Evolutionary conservation across 805 yeast genomes (phyloP), one percentile per base, ranked within the genome.

Genomic region (Pachysolen tannophilus): DNA sequence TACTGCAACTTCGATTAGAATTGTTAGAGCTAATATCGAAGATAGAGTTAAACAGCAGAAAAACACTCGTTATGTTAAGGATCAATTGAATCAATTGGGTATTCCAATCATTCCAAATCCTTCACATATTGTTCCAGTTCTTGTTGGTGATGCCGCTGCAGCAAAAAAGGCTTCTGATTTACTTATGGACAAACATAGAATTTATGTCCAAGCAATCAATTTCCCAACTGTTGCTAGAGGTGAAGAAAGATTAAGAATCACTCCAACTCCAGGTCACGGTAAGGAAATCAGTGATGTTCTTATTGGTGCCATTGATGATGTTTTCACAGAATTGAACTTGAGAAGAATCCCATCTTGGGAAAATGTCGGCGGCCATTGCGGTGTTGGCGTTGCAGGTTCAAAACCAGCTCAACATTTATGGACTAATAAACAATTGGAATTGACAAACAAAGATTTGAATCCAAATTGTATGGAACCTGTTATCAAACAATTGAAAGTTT

Each of bases 191-290:
- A 77, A 82, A 49, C 82, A 87, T 63, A 71, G 74, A 45, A 88
- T 92, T 56, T 92, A 92, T 53, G 98, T 94, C 30, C 99, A 92
- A 65, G 96, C 97, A 31, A 92, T 92, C 58, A 92, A 92, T 66
- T 92, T 82, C 77, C 99, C 99, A 42, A 92, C 98, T 17, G 98
- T 92, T 41, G 81, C 96, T 14, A 78, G 82, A 47, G 98, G 98
- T 41, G 81, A 87, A 45, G 99, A 92, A 65, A 79, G 98, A 57
- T 75, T 92, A 51, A 79, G 99, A 63, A 78, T 92, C 54, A 92
- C 99, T n/a, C 97, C 99, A 37, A 88, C 98, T 28, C 99, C 99
- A 25, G 97, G 96, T 36, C 99, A 92, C 58, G 73, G 77, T 14
- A 69, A 76, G 39, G 83, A 79, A 38, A 67, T 85, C 33, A 71